Percentiles rank a stretch among this genome's conserved stretches.
Conservation (phyloP, 768 basidiomycete species). For the Pisolithus sp. region DNA sequence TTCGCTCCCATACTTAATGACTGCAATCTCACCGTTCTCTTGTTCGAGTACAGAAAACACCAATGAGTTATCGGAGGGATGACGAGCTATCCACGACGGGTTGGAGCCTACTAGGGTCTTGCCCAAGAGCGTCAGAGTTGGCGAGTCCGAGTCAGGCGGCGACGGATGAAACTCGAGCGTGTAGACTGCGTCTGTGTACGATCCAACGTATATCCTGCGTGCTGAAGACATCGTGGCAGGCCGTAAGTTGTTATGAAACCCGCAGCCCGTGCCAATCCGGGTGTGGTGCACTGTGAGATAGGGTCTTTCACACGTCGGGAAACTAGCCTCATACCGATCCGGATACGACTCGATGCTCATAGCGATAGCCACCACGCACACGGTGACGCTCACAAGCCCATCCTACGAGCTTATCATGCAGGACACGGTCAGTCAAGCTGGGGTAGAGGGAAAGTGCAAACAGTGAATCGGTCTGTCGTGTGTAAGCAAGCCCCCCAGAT, state of each 20-base stretch:
- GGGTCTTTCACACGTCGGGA: too few relatives aligned
- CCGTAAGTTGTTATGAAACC: neutral
- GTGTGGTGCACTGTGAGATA: too few relatives aligned
- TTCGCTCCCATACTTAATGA: slow-evolving; percentile 49
- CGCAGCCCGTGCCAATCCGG: too few relatives aligned
- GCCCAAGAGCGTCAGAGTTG: slow-evolving; percentile 43
- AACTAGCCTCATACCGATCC: too few relatives aligned
- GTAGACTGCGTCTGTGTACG: slow-evolving; percentile 58
- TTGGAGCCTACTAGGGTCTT: slow-evolving; percentile 47
- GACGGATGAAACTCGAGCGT: slow-evolving; percentile 61
- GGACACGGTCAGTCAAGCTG: too few relatives aligned
- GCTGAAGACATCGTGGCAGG: slow-evolving; percentile 11
- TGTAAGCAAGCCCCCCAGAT: too few relatives aligned
- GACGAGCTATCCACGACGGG: slow-evolving; percentile 72
- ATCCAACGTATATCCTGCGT: slow-evolving; percentile 48
- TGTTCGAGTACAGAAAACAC: slow-evolving; percentile 66
- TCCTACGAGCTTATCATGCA: too few relatives aligned
- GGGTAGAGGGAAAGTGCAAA: too few relatives aligned
- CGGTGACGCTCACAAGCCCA: too few relatives aligned
- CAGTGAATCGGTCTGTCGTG: too few relatives aligned
- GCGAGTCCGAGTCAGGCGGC: slow-evolving; percentile 43
- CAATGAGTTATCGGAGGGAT: slow-evolving; percentile 50
- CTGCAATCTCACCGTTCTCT: slow-evolving; percentile 55
- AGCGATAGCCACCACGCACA: too few relatives aligned
- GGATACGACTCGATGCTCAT: too few relatives aligned